Evolutionary conservation across 495 filamentous ascomycete genomes (phyloP).

Genomic region (Penicillium turbatum): DNA sequence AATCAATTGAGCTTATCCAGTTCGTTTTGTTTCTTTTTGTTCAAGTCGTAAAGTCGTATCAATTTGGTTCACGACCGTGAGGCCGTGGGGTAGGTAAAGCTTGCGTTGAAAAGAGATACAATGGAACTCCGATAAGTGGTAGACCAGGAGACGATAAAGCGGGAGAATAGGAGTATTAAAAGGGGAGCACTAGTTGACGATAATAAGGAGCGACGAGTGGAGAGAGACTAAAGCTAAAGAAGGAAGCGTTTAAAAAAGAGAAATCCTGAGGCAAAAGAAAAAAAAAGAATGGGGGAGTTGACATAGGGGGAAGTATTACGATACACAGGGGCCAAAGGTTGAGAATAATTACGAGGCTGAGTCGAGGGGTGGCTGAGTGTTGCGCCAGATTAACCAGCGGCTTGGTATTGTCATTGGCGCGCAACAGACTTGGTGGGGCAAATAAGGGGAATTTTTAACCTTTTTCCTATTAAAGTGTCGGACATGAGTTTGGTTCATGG

Average conservation of each 20-base stretch:
- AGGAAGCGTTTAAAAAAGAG: conserved; percentile 7
- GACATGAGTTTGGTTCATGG: neutral
- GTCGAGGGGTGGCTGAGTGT: conserved; percentile 14
- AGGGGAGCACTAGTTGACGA: conserved; percentile 8
- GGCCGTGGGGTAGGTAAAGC: neutral
- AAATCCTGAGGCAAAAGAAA: conserved; percentile 14
- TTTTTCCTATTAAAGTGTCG: neutral
- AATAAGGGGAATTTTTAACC: conserved; percentile 1
- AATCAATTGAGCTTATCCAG: neutral
- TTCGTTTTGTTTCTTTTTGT: neutral
- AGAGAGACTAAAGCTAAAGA: conserved; percentile 8
- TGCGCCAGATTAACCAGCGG: neutral
- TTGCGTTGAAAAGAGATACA: neutral
- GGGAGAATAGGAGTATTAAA: conserved; percentile 6
- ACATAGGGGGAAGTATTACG: conserved; percentile 4
- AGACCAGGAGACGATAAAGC: neutral
- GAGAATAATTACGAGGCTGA: conserved; percentile 27
- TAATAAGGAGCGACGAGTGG: conserved; percentile 31
- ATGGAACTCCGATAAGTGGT: neutral
- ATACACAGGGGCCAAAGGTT: conserved; percentile 10
- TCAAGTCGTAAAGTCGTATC: conserved; percentile 3
- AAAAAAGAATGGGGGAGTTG: conserved; percentile 1
- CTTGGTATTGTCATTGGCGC: neutral
- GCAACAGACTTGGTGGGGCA: neutral
- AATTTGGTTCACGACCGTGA: neutral